Percentiles rank a stretch among this genome's conserved stretches.
Evolutionary conservation across 1,284 basidiomycete genomes (phyloP).

Genomic region (Cystobasidium sp.): DNA sequence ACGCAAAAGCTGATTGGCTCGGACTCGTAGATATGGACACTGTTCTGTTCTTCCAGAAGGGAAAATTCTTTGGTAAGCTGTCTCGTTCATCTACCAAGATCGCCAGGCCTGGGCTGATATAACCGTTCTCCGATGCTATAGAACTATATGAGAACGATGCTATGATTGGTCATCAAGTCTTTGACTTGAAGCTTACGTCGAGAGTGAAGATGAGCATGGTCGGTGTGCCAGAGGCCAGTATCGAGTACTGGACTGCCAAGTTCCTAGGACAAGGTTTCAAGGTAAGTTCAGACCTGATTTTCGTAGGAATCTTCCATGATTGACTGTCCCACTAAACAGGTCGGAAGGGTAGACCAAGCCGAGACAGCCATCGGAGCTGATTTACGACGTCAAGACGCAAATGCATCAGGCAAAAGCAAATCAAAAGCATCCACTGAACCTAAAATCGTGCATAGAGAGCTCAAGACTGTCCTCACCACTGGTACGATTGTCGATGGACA

Average conservation of each 20-base stretch:
- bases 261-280: constrained; percentile 76
- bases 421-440: constrained; percentile 47
- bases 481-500: constrained; percentile 93
- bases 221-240: constrained; percentile 88
- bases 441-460: constrained; percentile 65
- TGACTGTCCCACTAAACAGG: constrained; percentile 47
- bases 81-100: background rate
- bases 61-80: constrained; percentile 61
- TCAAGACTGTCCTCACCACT: constrained; percentile 94
- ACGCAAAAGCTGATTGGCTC: background rate
- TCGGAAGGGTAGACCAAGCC: constrained; percentile 94
- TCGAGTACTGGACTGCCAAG: constrained; percentile 80
- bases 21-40: constrained; percentile 56
- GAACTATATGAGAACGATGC: constrained; percentile 96
- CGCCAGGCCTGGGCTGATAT: constrained; percentile 15
- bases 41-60: constrained; percentile 96
- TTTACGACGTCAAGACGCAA: constrained; percentile 61
- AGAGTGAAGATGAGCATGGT: constrained; percentile 99
- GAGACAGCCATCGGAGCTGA: constrained; percentile 79
- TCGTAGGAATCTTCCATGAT: background rate
- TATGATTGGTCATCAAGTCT: constrained; percentile 83
- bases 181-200: constrained; percentile 87
- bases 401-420: constrained; percentile 51
- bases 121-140: constrained; percentile 53
- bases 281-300: constrained; percentile 55